Evolutionary conservation across 352 stramenopile genomes (phyloP), one percentile per base, ranked within the genome.

Genomic region (Hyaloperonospora arabidopsidis): DNA sequence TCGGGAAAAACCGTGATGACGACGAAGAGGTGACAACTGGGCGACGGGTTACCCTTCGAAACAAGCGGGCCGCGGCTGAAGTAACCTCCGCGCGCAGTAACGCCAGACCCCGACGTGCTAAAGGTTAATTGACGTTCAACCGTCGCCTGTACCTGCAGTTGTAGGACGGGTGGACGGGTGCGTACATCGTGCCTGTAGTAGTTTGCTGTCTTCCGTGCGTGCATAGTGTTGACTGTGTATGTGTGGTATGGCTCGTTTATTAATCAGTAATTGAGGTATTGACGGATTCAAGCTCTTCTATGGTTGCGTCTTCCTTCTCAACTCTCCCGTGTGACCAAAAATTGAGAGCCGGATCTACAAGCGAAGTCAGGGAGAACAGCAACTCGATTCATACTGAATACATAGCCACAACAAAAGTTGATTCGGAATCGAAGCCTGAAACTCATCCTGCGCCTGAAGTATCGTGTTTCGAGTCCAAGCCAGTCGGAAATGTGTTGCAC

Each of bases 251-350:
- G 54, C 48, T 67, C 56, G 48, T 70, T 70, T 61, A 63, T 54
- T 70, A 68, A 65, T 63, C 68, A 79, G 72, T 76, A 68, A 85
- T 83, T 76, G 72, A 85, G 67, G 67, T 77, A 68, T 52, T 71
- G 59, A 68, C 53, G 41, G 51, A 68, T 65, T 55, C 53, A 60
- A 63, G 63, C 63, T 61, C 49, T 70, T 81, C 48, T 59, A 78
- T 74, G 60, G 67, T 67, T 76, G 59, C 58, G 22, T 67, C 70
- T 61, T 62, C 45, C 48, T 25, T 61, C 63, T 65, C 52, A 52
- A 28, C 54, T 48, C 47, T 43, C 23, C 29, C 48, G 18, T 73
- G 57, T 59, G 44, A 58, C 21, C 46, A 36, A 51, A 45, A 52
- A 22, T 12, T 39, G 18, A 65, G 51, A 34, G 52, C 60, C 28